Conservation (phyloP, 768 basidiomycete genomes). For the Russula sp. region DNA sequence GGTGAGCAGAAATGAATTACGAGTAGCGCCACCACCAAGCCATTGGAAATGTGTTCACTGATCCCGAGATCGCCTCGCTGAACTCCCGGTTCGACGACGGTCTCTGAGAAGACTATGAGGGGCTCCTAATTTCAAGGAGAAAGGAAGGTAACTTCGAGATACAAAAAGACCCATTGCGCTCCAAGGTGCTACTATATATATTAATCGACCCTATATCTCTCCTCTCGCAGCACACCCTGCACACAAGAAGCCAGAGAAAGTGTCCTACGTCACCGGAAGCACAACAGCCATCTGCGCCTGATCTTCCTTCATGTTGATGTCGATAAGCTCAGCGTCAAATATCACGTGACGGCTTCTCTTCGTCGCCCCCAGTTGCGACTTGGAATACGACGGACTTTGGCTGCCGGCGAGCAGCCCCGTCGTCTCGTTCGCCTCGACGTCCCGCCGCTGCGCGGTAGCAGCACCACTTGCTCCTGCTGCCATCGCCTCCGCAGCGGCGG, state of each 20-base stretch:
- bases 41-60: background rate
- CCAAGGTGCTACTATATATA: background rate
- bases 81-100: background rate
- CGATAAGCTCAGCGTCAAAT: slow-evolving; percentile 10
- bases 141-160: background rate
- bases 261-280: slow-evolving; percentile 2
- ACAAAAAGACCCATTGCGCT: background rate
- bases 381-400: background rate
- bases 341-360: background rate
- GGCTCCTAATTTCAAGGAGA: background rate
- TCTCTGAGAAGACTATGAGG: background rate
- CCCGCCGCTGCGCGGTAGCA: background rate
- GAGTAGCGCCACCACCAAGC: background rate
- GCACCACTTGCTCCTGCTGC: background rate
- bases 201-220: background rate
- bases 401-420: slow-evolving; percentile 3
- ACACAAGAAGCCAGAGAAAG: background rate
- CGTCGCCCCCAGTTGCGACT: too few relatives aligned
- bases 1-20: background rate
- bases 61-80: background rate
- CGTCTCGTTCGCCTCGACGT: slow-evolving; percentile 5
- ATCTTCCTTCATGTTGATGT: slow-evolving; percentile 10
- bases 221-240: background rate
- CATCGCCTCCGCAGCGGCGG: background rate
- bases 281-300: background rate